Evolutionary conservation across 768 basidiomycete genomes (phyloP), one percentile per base, ranked within the genome.

Genomic region (Chiua virens): DNA sequence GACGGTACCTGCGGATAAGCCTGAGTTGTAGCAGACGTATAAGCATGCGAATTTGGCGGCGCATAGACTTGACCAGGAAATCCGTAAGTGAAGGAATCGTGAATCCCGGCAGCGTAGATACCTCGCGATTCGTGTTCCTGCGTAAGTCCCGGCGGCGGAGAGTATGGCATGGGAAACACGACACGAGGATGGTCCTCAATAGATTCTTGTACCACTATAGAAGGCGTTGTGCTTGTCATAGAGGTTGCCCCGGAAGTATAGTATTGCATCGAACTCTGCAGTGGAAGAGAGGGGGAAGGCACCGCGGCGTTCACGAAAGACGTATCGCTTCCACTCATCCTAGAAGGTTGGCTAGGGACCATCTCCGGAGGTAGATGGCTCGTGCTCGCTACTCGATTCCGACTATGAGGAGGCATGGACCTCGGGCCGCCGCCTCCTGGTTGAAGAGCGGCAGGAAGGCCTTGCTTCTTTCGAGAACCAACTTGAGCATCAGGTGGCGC

Each of bases 391-490:
- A 43, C 47, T 25, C 45, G 36, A 28, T 47, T 43, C 42, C 60
- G 58, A 47, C 42, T 60, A 42, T 42, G 62, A 42, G 47, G 45
- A 9, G 20, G 66, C 40, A 42, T 46, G 34, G 66, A 48, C 51
- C 67, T 51, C 13, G 54, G 53, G 30, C 61, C 53, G 20, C 44
- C 42, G 35, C 64, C 59, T 46, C 74, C 70, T 15, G 79, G 73
- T 32, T 76, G 76, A n/a, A 81, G 70, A 28, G 73, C 65, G 1
- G 71, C 61, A 9, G 81, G 78, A 13, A 76, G 53, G 8, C 47
- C 55, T 15, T 52, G 20, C 13, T 50, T 54, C 54, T 61, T 54
- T 54, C 59, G 50, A 41, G 58, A 45, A 47, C 49, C 52, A 43
- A 30, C 30, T 14, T 30, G 30, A 30, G 64, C 42, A 17, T 65